These are phyloP conservation scores for Daldinia decipiens DNA, from an alignment of 495 filamentous ascomycete species.

Conservation along the genomic window DNA sequence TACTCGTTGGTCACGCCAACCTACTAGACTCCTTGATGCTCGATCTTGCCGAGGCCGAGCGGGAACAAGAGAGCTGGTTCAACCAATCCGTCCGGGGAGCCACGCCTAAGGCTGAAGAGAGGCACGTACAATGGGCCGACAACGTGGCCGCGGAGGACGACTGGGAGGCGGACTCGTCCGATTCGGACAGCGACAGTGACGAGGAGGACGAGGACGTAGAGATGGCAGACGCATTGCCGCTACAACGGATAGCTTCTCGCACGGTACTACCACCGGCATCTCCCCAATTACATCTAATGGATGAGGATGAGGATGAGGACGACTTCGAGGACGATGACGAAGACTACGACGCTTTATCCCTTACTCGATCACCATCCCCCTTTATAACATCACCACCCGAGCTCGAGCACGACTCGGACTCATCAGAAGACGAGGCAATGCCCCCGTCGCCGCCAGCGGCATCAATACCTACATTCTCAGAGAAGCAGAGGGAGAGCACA, in stretches of 20 bases:
- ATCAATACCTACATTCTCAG: slow-evolving; percentile 71
- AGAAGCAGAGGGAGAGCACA: slow-evolving; percentile 70
- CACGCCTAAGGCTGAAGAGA: slow-evolving; percentile 63
- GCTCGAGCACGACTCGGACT: slow-evolving; percentile 75
- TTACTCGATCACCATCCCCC: slow-evolving; percentile 78
- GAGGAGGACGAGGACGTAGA: slow-evolving; percentile 56
- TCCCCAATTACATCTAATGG: slow-evolving; percentile 49
- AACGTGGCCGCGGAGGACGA: slow-evolving; percentile 78
- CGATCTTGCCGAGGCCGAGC: slow-evolving; percentile 92
- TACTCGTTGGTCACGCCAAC: slow-evolving; percentile 96
- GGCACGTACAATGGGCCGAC: slow-evolving; percentile 90
- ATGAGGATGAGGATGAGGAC: slow-evolving; percentile 60
- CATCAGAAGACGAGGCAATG: slow-evolving; percentile 74
- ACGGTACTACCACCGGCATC: slow-evolving; percentile 44
- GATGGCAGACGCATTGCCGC: slow-evolving; percentile 62
- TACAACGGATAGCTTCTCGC: slow-evolving; percentile 58
- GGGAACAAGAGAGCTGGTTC: slow-evolving; percentile 98
- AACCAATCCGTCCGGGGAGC: slow-evolving; percentile 90
- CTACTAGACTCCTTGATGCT: slow-evolving; percentile 96
- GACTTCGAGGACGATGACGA: slow-evolving; percentile 77
- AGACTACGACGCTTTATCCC: slow-evolving; percentile 73
- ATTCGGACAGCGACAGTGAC: slow-evolving; percentile 63
- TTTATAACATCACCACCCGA: slow-evolving; percentile 73
- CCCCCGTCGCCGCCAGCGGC: slow-evolving; percentile 84
- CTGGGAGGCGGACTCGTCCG: slow-evolving; percentile 72